Evolutionary conservation across 257 asterid species (phyloP), one percentile per base, ranked within the genome.

Genomic region (Plantago elongata): DNA sequence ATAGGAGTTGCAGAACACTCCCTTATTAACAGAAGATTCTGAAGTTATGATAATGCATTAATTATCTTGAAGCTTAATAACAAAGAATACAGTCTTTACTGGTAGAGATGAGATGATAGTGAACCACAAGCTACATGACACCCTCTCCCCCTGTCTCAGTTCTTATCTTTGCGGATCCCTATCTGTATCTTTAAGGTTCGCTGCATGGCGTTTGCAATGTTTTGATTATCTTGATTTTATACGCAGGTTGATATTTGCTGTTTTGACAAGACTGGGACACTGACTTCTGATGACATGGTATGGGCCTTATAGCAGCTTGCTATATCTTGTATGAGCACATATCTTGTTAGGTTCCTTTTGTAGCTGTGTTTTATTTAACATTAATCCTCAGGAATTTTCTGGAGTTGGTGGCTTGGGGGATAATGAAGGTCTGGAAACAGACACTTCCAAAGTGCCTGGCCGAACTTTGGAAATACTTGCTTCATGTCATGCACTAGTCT

Each of bases 281-380:
- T 93, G 55, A 93, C 99, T 68, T 93, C 99, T 57, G 97, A 93
- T 85, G 97, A 93, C 87, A 93, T 93, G 99, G 99, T 93, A 80
- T 67, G 78, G 40, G 40, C 40, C 40, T 4, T 34, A 34, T 34
- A 34, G 34, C 46, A 57, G 29, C 71, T 69, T 30, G 51, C 49
- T 42, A 51, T 69, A 52, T 73, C 37, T 63, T 68, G 63, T 63
- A 62, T 59, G 65, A 45, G 62, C 27, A 67, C 62, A 59, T 64
- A 56, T 29, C 9, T 60, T 66, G 64, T 62, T 69, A 37, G 68
- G 57, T 62, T 69, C 18, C 13, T 58, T 40, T 37, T 14, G 27
- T 22, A 45, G 45, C 10, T 68, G 10, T 49, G 45, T 49, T 47
- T 43, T 71, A 62, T 54, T 60, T 40, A 15, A 45, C 51, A 68